Conservation (phyloP, 1,139 yeast species). For the Pichia sp. region DNA sequence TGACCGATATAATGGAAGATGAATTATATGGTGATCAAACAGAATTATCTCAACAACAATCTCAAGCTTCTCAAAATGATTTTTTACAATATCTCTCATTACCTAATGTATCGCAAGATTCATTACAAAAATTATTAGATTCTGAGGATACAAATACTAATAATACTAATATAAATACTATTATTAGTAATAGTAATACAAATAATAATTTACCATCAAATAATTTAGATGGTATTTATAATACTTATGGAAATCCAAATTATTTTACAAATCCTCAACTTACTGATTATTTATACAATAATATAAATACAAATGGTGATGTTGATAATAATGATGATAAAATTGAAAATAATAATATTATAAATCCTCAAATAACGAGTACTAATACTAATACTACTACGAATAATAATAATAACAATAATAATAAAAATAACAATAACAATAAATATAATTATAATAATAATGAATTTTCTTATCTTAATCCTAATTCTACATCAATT, state of each 20-base stretch:
- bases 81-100: slow-evolving; percentile 10
- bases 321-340: not conserved
- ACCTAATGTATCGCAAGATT: slow-evolving; percentile 15
- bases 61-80: slow-evolving; percentile 9
- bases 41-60: not conserved
- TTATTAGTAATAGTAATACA: not conserved
- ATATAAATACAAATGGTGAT: not conserved
- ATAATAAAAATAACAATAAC: not conserved
- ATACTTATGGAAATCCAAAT: slow-evolving; percentile 26
- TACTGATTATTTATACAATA: slow-evolving; percentile 7
- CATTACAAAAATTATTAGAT: slow-evolving; percentile 10
- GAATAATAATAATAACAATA: not conserved
- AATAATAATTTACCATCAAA: slow-evolving; percentile 1
- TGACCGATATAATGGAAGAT: slow-evolving; percentile 27
- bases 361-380: slow-evolving; percentile 8
- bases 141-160: slow-evolving; percentile 1
- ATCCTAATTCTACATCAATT: no score
- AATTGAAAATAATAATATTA: not conserved
- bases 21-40: slow-evolving; percentile 18
- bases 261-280: slow-evolving; percentile 20
- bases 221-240: slow-evolving; percentile 21
- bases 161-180: not conserved
- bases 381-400: slow-evolving; percentile 7
- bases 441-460: not conserved
- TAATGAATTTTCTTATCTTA: not conserved